Base-by-base conservation (phyloP, 2,329 filamentous ascomycete species). In the Didymella lethalis region DNA sequence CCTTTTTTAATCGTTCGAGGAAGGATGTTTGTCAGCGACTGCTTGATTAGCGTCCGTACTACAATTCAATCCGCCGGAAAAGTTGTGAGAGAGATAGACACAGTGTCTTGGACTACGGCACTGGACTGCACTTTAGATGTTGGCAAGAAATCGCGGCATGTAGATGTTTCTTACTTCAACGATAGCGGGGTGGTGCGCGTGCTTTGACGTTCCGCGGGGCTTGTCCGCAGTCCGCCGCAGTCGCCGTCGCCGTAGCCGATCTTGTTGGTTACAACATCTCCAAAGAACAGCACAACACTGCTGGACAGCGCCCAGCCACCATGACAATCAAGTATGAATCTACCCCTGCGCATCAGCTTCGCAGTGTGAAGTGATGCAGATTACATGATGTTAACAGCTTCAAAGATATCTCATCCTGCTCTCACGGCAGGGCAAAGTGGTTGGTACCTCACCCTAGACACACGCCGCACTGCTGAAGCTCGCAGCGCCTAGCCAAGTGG, bases 381-480 rank as follows among this genome's bases (percentile, higher is more conserved):
- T 6, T 25, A 12, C 25, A 68, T 28, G 5, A 29, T 41, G 41
- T 65, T 71, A 38, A 70, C 26, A 18, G 3, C 12, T 10, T 8
- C 0, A 16, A 47, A 98, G 95, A 84, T 99, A 99, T 79, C 84
- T 99, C 71, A 98, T 99, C 79, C 88, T 99, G 78, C 89, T 99
- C 70, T 98, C 94, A 65, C 89, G 95, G 74, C 95, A 99, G 85
- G 95, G 95, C 83, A 99, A 99, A 90, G 95, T 99, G 82, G 94
- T 99, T 85, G 73, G 93, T 74, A 66, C 63, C 80, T 79, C 63
- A 70, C 64, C 64, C 65, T 55, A 55, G 56, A 59, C 31, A 48
- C 63, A 59, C 64, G 67, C 75, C 52, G 61, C 50, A 66, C 59
- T 74, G 65, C 73, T 73, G 63, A 75, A 62, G 55, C 63, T 62